These are phyloP conservation scores for Hypsizygus ulmarius DNA, from an alignment of 1,284 basidiomycete species.

Conservation along the genomic window DNA sequence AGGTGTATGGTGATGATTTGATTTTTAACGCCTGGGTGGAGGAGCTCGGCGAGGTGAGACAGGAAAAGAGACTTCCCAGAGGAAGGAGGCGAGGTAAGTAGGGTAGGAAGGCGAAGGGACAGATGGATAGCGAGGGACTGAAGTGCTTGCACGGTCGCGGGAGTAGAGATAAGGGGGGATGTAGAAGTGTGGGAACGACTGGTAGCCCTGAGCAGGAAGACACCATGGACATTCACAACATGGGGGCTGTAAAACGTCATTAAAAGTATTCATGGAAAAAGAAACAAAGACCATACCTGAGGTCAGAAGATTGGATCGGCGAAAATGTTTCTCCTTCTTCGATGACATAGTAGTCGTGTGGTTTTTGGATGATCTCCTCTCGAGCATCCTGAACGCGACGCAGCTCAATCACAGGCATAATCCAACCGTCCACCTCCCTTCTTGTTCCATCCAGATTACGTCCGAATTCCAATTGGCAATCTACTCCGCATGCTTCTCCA, in stretches of 20 bases:
- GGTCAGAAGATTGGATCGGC: slow-evolving; percentile 41
- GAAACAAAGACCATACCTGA: slow-evolving; percentile 44
- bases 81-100: slow-evolving; percentile 87
- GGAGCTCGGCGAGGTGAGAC: slow-evolving; percentile 65
- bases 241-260: slow-evolving; percentile 41
- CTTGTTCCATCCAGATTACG: slow-evolving; percentile 16
- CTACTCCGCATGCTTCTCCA: slow-evolving; percentile 52
- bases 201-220: slow-evolving; percentile 53
- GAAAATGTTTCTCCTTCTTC: slow-evolving; percentile 34
- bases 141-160: slow-evolving; percentile 59
- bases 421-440: slow-evolving; percentile 68
- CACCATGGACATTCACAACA: slow-evolving; percentile 59
- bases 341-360: slow-evolving; percentile 45
- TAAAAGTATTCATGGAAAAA: slow-evolving; percentile 21
- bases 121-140: slow-evolving; percentile 64
- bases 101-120: slow-evolving; percentile 71
- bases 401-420: slow-evolving; percentile 68
- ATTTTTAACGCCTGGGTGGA: slow-evolving; percentile 57
- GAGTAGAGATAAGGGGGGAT: slow-evolving; percentile 63
- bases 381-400: slow-evolving; percentile 57
- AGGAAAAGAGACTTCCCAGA: slow-evolving; percentile 89
- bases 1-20: slow-evolving; percentile 85
- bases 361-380: slow-evolving; percentile 41
- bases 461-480: slow-evolving; percentile 53
- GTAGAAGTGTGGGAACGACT: slow-evolving; percentile 15